Base-by-base conservation (phyloP, 306 rosid genomes). In the Acacia melanoxylon region DNA sequence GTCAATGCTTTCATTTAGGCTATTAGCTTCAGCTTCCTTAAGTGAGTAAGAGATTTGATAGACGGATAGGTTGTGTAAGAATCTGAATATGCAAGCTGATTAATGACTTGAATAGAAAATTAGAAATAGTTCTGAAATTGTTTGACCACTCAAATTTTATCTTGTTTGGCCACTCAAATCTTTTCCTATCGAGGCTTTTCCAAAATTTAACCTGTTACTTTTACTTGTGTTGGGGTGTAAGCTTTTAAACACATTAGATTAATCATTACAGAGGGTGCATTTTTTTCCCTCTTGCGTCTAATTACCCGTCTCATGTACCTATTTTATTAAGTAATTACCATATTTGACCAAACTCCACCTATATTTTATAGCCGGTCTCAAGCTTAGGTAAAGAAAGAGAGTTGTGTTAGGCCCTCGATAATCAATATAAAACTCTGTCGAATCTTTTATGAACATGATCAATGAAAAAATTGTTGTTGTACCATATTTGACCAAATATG, bases 331-430 rank as follows among this genome's bases (percentile, higher is more conserved):
- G 9, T 51, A 51, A 51, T 51, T 51, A 51, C 22, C 9, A 51
- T 15, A 51, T 49, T 51, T 37, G 40, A 37, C 8, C 40, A 37
- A 37, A 35, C 8, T 37, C 8, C 6, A 0, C 40, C 40, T 37
- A 37, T 37, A 37, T 37, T 37, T 37, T 37, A 37, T 37, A 37
- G 6, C 40, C 1, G 8, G 8, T 6, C 8, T 37, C 8, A 37
- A 37, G 8, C 0, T 1, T 1, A 0, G 1, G 8, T 33, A 5
- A 37, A 37, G 0, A 5, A 37, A 37, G 8, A 37, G 6, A 1
- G 40, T 5, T 37, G 40, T 37, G 40, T 37, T 5, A 37, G 1
- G 40, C 40, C 8, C 1, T 6, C 40, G 8, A 37, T 37, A 37
- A 8, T 6, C 40, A 37, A 37, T 0, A 37, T 37, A 37, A 37